A percentile compares a stretch with the other conserved stretches of the same genome.
Conservation (phyloP, 257 asterid genomes). For the Striga asiatica region DNA sequence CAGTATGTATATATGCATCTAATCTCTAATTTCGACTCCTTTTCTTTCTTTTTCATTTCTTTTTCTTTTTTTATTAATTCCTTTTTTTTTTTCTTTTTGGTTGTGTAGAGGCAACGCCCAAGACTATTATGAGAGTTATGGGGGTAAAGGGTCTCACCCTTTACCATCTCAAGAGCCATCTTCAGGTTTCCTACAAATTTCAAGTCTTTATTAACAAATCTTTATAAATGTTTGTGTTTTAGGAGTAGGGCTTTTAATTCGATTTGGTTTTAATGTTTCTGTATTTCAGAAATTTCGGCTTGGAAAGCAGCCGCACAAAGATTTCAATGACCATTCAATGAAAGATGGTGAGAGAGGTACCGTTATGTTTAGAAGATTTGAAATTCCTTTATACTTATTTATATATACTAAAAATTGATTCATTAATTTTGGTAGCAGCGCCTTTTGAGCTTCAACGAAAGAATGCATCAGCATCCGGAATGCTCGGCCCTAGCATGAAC, state of each 20-base stretch:
- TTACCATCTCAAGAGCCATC: slow-evolving; percentile 33
- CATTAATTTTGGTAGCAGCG: too few species aligned
- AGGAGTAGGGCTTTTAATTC: background rate
- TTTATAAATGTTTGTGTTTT: background rate
- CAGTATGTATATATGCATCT: slow-evolving; percentile 15
- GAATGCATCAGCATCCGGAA: too few species aligned
- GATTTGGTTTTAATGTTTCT: background rate
- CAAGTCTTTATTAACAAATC: background rate
- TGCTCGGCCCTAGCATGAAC: too few species aligned
- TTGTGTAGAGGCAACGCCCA: slow-evolving; percentile 31
- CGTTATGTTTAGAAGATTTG: too few species aligned
- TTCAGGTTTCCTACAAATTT: slow-evolving; percentile 19
- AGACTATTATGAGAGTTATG: slow-evolving; percentile 26
- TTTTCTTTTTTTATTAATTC: background rate
- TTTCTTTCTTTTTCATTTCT: background rate
- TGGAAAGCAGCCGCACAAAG: slow-evolving; percentile 82
- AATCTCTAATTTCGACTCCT: background rate
- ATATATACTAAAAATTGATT: too few species aligned
- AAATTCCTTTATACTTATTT: too few species aligned
- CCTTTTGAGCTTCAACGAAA: too few species aligned
- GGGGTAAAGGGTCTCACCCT: slow-evolving; percentile 25
- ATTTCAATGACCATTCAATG: slow-evolving; percentile 45
- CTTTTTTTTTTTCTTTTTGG: background rate
- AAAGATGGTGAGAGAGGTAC: slow-evolving; percentile 55
- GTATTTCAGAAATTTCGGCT: slow-evolving; percentile 54